Evolutionary conservation across 1,284 basidiomycete species (phyloP).

Genomic region (Volvariella surrecta): DNA sequence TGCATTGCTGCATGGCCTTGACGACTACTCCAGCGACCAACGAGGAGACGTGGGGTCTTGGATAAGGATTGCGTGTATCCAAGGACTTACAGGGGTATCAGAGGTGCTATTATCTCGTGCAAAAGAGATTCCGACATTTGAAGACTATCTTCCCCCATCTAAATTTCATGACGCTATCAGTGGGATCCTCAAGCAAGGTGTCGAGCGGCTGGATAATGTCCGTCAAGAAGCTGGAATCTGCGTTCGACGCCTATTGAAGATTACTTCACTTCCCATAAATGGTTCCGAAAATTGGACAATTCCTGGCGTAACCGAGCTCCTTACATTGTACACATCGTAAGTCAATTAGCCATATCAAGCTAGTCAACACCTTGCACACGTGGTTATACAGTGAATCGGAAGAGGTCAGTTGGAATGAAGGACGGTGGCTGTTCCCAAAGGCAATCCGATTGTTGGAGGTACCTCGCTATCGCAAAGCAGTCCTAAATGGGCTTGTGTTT

Average conservation of each 20-base stretch:
- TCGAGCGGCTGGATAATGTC: conserved; percentile 89
- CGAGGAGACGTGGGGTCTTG: conserved; percentile 97
- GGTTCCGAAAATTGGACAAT: conserved; percentile 40
- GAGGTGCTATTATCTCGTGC: conserved; percentile 38
- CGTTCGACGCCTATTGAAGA: conserved; percentile 42
- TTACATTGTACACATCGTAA: conserved; percentile 39
- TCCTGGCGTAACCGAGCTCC: conserved; percentile 35
- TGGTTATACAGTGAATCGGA: conserved; percentile 24
- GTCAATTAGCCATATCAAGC: conserved; percentile 24
- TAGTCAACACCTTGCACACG: conserved; percentile 4
- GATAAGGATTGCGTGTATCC: conserved; percentile 77
- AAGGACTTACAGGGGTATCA: conserved; percentile 45
- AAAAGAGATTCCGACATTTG: conserved; percentile 30
- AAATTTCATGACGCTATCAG: conserved; percentile 51
- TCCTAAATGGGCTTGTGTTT: conserved; percentile 69
- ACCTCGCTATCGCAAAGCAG: conserved; percentile 44
- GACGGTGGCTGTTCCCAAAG: conserved; percentile 61
- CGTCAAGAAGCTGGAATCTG: conserved; percentile 69
- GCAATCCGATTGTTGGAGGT: conserved; percentile 64
- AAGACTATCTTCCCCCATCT: conserved; percentile 50
- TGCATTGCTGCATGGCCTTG: conserved; percentile 56
- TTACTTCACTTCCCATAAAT: conserved; percentile 32
- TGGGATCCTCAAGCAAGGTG: conserved; percentile 79
- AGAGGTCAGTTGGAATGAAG: conserved; percentile 53
- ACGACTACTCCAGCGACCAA: conserved; percentile 91